Evolutionary conservation across 805 yeast genomes (phyloP), one percentile per base, ranked within the genome.

Genomic region (Saturnispora galanensis): DNA sequence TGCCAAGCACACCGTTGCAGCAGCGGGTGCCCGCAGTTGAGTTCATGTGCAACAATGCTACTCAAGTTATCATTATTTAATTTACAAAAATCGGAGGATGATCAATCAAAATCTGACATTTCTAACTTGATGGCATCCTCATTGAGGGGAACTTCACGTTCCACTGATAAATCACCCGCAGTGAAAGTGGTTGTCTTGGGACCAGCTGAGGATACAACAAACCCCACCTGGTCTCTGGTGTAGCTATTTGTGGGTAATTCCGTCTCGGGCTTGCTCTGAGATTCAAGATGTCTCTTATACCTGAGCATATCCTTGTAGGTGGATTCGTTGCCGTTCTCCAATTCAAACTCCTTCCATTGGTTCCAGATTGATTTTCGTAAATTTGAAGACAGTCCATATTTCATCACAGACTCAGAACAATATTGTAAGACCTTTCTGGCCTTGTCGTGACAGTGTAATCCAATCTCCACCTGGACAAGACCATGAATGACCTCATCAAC

Each of bases 231-330:
- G 48, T 60, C 50, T n/a, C 49, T 48, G 5, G 50, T 52, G 13
- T 48, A 54, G 10, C 47, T 45, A 10, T 43, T 44, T 36, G 31
- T 47, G 35, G 52, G 45, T 7, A 50, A 46, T 12, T 57, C 54
- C 13, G 48, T 47, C 11, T 59, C 57, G 6, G 57, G 51, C n/a
- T 47, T 48, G 31, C 47, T 31, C 5, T 46, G 48, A 16, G 49
- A 50, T 36, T 54, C 59, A 39, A 52, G 41, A 12, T 63, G 56
- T 50, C 86, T 69, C 56, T 79, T 82, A 49, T 67, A 65, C 38
- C 80, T 64, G 18, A 86, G 58, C 89, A 88, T 81, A 16, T 79
- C 81, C 53, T 83, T 86, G 59, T 74, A 87, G 0, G 83, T 74
- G 3, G 69, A 70, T 54, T 84, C 93, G 47, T 73, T 65, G 4